phyloP scores from a whole-genome alignment of 345 rosid species.

The Heritiera fomes region DNA sequence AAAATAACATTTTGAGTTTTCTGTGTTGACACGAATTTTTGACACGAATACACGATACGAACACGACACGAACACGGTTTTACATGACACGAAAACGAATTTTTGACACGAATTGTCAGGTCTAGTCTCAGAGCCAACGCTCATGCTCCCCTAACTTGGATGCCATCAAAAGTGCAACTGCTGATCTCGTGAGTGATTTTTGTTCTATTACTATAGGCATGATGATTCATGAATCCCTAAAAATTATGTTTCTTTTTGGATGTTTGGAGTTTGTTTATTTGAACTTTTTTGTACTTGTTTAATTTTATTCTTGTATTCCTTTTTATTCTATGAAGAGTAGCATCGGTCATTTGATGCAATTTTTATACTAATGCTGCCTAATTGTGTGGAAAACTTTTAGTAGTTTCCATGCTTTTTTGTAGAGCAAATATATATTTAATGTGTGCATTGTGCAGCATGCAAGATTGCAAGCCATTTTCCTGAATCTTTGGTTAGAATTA shows the following conservation, averaged over 20 bases:
- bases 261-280: not conserved
- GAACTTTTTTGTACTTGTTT: no score
- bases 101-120: no score
- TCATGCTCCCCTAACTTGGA: conserved; percentile 82
- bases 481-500: not conserved
- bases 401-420: not conserved
- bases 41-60: no score
- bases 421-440: not conserved
- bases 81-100: no score
- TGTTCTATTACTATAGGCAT: not conserved
- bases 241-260: conserved; percentile 3
- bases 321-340: not conserved
- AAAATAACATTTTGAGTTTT: no score
- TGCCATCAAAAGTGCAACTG: conserved; percentile 87
- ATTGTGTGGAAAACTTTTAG: not conserved
- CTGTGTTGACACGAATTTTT: no score
- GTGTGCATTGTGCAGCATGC: not conserved
- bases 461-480: not conserved
- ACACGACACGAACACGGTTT: no score
- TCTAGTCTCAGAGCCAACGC: conserved; percentile 83
- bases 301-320: not conserved
- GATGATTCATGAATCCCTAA: conserved; percentile 9
- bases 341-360: not conserved
- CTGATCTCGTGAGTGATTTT: conserved; percentile 74
- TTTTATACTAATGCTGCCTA: not conserved